Percentiles rank a stretch among this genome's conserved stretches.
phyloP scores from a whole-genome alignment of 495 filamentous ascomycete species.

The Hypoxylon crocopeplum region DNA sequence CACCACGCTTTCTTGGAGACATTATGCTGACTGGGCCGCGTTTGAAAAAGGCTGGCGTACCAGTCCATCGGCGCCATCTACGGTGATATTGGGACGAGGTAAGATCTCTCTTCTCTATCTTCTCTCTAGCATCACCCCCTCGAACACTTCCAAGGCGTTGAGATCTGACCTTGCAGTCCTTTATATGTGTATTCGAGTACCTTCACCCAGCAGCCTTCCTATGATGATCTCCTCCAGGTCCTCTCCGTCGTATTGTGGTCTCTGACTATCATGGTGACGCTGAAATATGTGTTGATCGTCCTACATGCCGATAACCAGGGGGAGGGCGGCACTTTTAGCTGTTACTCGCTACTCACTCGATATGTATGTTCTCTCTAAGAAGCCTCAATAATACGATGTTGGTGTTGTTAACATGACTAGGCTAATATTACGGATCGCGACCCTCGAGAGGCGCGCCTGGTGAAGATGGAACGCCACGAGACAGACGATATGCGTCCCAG shows the following conservation, averaged over 20 bases:
- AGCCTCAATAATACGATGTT: not conserved
- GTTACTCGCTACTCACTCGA: slow-evolving; percentile 73
- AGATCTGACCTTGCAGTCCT: slow-evolving; percentile 47
- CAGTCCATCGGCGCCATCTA: slow-evolving; percentile 77
- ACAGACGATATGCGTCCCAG: slow-evolving; percentile 60
- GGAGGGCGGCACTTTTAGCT: slow-evolving; percentile 77
- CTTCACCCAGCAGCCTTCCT: slow-evolving; percentile 62
- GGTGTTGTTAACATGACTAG: slow-evolving; percentile 35
- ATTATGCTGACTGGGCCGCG: no score
- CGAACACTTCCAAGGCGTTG: not conserved
- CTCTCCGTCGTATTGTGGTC: slow-evolving; percentile 79
- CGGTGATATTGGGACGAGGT: slow-evolving; percentile 76
- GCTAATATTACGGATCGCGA: slow-evolving; percentile 63
- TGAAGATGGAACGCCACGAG: slow-evolving; percentile 65
- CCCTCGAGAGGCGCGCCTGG: slow-evolving; percentile 54
- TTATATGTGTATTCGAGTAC: slow-evolving; percentile 78
- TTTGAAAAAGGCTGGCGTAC: slow-evolving; percentile 67
- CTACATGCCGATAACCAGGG: slow-evolving; percentile 77
- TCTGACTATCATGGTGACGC: slow-evolving; percentile 72
- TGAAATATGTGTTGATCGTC: slow-evolving; percentile 76
- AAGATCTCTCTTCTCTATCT: not conserved
- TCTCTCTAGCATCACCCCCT: no score
- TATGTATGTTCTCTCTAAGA: slow-evolving; percentile 56
- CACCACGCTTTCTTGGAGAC: not conserved
- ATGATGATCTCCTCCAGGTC: slow-evolving; percentile 70